Conservation (phyloP, 805 yeast species). For the Suhomyces sp. region DNA sequence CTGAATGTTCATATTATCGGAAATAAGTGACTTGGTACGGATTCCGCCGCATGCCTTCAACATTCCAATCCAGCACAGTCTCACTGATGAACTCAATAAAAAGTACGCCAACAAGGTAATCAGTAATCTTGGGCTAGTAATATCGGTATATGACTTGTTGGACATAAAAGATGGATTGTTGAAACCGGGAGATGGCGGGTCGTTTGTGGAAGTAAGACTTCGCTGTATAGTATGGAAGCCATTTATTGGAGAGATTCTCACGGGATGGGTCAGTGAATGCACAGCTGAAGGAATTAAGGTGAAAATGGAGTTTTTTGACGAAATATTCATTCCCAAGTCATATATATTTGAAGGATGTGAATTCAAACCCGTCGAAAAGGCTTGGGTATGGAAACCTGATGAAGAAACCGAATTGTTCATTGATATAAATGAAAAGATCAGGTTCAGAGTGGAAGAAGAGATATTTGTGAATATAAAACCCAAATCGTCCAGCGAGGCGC, state of each 20-base stretch:
- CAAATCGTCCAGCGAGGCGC: slow-evolving; percentile 56
- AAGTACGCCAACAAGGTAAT: slow-evolving; percentile 86
- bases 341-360: slow-evolving; percentile 76
- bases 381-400: slow-evolving; percentile 91
- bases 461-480: slow-evolving; percentile 83
- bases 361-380: slow-evolving; percentile 72
- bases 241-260: slow-evolving; percentile 86
- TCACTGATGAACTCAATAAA: slow-evolving; percentile 74
- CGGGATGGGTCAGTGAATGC: slow-evolving; percentile 92
- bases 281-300: slow-evolving; percentile 83
- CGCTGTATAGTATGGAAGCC: slow-evolving; percentile 86
- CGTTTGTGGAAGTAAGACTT: slow-evolving; percentile 71
- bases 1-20: slow-evolving; percentile 81
- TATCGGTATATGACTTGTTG: slow-evolving; percentile 79
- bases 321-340: slow-evolving; percentile 81
- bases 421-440: slow-evolving; percentile 86
- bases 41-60: slow-evolving; percentile 84
- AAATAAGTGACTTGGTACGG: slow-evolving; percentile 78
- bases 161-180: slow-evolving; percentile 84
- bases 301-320: slow-evolving; percentile 85
- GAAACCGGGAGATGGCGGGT: slow-evolving; percentile 93
- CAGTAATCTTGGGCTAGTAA: slow-evolving; percentile 77
- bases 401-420: slow-evolving; percentile 74
- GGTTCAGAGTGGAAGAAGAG: slow-evolving; percentile 90
- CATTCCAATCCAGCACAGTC: slow-evolving; percentile 65